phyloP scores from a whole-genome alignment of 495 filamentous ascomycete species.

The Aspergillus funiculosus region DNA sequence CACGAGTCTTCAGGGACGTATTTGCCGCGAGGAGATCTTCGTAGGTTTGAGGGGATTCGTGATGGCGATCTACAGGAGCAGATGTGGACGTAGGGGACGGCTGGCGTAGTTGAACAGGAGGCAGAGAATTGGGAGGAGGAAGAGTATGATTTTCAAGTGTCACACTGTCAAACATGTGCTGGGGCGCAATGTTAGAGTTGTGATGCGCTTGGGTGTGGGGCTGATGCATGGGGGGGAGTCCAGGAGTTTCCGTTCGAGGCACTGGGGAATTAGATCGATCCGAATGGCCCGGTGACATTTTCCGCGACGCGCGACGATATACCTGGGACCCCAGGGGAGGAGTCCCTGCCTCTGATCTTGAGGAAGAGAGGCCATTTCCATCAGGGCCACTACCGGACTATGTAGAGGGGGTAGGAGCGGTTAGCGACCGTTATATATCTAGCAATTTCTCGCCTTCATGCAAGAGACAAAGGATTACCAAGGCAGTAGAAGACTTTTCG shows the following conservation, averaged over 20 bases:
- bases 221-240: constrained; percentile 51
- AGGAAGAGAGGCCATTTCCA: constrained; percentile 50
- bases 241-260: constrained; percentile 80
- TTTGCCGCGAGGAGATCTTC: constrained; percentile 73
- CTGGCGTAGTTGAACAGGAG: constrained; percentile 50
- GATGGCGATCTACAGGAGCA: constrained; percentile 67
- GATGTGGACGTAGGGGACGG: constrained; percentile 64
- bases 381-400: constrained; percentile 49
- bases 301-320: constrained; percentile 64
- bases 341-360: constrained; percentile 53
- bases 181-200: constrained; percentile 68
- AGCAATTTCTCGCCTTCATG: neutral
- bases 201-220: constrained; percentile 35
- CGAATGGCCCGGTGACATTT: constrained; percentile 63
- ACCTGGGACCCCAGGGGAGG: constrained; percentile 45
- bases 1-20: constrained; percentile 78
- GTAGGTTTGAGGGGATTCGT: constrained; percentile 72
- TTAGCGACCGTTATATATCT: constrained; percentile 29
- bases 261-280: constrained; percentile 81
- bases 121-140: constrained; percentile 52
- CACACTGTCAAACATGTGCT: constrained; percentile 72
- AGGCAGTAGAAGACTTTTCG: constrained; percentile 31
- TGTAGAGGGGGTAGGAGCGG: constrained; percentile 14
- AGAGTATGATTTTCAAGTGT: constrained; percentile 58
- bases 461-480: no score